Percentiles rank a stretch among this genome's conserved stretches.
Conservation (phyloP, 192 early-diverging fungal species). For the Spizellomyces punctatus region DNA sequence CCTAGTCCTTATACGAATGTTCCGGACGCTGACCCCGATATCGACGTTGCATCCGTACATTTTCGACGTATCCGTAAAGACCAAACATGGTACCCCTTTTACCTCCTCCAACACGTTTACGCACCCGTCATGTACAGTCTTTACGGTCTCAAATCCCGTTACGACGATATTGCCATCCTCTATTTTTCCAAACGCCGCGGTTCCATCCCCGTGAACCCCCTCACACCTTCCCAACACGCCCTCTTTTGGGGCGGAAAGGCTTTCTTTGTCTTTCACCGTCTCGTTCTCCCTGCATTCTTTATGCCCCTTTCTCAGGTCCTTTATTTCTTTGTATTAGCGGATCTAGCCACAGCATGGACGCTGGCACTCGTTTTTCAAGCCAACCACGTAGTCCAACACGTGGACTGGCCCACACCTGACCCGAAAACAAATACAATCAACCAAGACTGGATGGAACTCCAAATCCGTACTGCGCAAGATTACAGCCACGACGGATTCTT, state of each 20-base stretch:
- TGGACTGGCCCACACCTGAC: conserved; percentile 59
- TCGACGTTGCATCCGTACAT: conserved; percentile 43
- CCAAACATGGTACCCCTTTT: conserved; percentile 54
- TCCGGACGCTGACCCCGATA: conserved; percentile 57
- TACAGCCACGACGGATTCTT: conserved; percentile 51
- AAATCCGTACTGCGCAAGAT: conserved; percentile 69
- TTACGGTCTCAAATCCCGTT: conserved; percentile 53
- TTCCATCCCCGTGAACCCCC: conserved; percentile 52
- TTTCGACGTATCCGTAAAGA: conserved; percentile 55
- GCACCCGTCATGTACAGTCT: conserved; percentile 57
- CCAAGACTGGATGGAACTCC: conserved; percentile 63
- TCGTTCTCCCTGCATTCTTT: conserved; percentile 46
- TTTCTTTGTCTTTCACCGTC: conserved; percentile 54
- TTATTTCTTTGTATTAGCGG: conserved; percentile 48
- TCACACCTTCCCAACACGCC: conserved; percentile 46
- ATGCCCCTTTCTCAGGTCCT: conserved; percentile 38
- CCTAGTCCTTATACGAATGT: conserved; percentile 57
- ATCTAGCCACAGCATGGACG: conserved; percentile 53
- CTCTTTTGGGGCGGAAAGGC: conserved; percentile 62
- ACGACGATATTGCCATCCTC: conserved; percentile 54
- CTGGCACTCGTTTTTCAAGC: conserved; percentile 61
- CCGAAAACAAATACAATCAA: conserved; percentile 41
- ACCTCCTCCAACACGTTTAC: conserved; percentile 53
- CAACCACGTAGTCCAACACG: conserved; percentile 62
- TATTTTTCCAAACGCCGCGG: conserved; percentile 54